Evolutionary conservation across 2,329 filamentous ascomycete species (phyloP), one percentile per base, ranked within the genome.

Genomic region (Aspergillus sp.): DNA sequence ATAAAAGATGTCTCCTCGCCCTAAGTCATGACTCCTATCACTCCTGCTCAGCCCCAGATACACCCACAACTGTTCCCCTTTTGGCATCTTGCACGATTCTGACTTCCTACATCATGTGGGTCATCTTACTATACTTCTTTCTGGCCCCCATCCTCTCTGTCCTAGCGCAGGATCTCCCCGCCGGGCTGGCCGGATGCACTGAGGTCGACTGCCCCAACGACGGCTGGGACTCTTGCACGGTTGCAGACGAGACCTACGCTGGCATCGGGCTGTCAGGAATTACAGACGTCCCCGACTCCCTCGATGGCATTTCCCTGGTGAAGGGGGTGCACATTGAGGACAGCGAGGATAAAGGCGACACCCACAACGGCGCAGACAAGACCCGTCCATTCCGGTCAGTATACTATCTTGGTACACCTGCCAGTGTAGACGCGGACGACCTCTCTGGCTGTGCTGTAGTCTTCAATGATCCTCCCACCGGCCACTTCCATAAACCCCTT

Each of bases 391-490:
- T 62, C 40, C 56, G 50, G 4, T 64, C 61, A 2, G 52, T 59
- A 4, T 65, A 64, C 31, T 65, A 64, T 35, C 48, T 65, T 6
- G 61, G 58, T 4, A 59, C 54, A 0, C 63, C 61, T 4, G 41
- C 55, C 1, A 31, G 43, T 6, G 19, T 60, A 4, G 37, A 60
- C 2, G 43, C 45, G 2, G 35, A 35, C 6, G 31, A 52, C 15
- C 31, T 65, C 11, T 24, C 40, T 11, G 63, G 63, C 12, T 65
- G 63, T n/a, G 62, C 60, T 6, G 58, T 64, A 3, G n/a, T 60
- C 43, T 64, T 64, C 48, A 56, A 65, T 43, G 49, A 64, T 23
- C 39, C 57, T 3, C 59, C 61, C 1, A 40, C 55, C 4, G 56
- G 46, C 6, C 46, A 41, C 9, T 62, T 65, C 21, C 8, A 17